Conservation (phyloP, 306 rosid genomes). For the Potentilla sterilis region DNA sequence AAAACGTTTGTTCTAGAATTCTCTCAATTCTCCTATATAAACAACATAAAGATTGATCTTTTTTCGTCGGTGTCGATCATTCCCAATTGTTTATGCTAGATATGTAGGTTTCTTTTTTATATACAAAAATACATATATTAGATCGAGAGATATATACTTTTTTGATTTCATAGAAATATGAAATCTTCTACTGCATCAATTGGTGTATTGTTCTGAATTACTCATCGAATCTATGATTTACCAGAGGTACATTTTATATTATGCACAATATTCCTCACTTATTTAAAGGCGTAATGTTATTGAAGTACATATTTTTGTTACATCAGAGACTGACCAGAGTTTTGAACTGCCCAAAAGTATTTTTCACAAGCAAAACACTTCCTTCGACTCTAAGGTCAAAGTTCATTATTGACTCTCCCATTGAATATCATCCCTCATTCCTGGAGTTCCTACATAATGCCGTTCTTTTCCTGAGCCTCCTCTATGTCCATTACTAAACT, state of each 20-base stretch:
- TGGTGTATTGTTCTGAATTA: not conserved
- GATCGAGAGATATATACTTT: no score
- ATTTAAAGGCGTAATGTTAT: no score
- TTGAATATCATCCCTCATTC: not conserved
- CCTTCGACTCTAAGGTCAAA: not conserved
- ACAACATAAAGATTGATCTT: not conserved
- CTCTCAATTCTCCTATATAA: not conserved
- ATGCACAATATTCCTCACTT: not conserved
- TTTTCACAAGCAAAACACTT: not conserved
- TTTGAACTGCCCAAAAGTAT: not conserved
- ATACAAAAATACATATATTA: no score
- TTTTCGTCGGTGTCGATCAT: not conserved
- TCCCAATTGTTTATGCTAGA: not conserved
- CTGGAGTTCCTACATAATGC: not conserved
- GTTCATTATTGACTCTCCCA: not conserved
- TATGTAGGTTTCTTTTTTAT: no score
- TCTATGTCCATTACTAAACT: not conserved
- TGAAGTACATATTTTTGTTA: no score
- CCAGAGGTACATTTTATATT: not conserved
- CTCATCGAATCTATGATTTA: not conserved
- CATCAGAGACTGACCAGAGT: no score
- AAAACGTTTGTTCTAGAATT: not conserved
- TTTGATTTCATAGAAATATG: not conserved
- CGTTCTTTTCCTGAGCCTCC: not conserved
- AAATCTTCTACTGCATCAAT: not conserved